Base-by-base conservation (phyloP, 2,329 filamentous ascomycete species). In the Clathrospora elynae region DNA sequence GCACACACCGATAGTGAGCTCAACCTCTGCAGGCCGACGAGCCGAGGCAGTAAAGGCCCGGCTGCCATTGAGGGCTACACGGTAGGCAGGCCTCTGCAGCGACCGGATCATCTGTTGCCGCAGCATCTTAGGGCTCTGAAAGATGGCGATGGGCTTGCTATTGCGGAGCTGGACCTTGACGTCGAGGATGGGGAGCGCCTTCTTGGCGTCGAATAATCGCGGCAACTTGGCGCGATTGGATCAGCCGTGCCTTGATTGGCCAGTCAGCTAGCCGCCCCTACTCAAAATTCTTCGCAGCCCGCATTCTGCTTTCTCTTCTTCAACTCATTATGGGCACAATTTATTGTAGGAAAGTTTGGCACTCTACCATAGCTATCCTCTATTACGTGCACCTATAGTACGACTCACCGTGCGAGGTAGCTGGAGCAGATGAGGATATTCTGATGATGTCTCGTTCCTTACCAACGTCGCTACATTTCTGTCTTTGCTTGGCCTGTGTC, bases 1-100 rank as follows among this genome's bases (percentile, higher is more conserved):
- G 64, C 59, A 75, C 83, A 68, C 76, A 95, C 89, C 90, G 79
- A 96, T 84, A 68, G 92, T 99, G 74, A 99, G 84, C 82, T 96
- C 90, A 68, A 99, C 91, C 79, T 97, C 90, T 62, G 90, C 92
- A 64, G 82, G 82, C 73, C 90, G 84, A 75, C 81, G 83, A 68
- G 82, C 75, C 60, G 88, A 90, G 65, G 86, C 87, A 75, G 87
- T 82, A 79, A 99, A 96, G 66, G 87, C 78, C 76, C 90, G 85
- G 72, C 84, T 79, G 74, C 82, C 82, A 71, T 77, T 77, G 71
- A 74, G 69, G 64, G 73, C 72, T 59, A 75, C 68, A 59, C 75
- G 71, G 67, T 73, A 73, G 67, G 76, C 74, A 66, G 78, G 75
- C 72, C 78, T 79, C 71, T 75, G 77, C 68, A 81, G 75, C 71